Evolutionary conservation across 164 flowering plant species (phyloP).

Genomic region (Vitis vinifera): ASM3070453v1 NC_081816.1:9941001-9941500

Average conservation of each 20-base stretch:
- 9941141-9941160: conserved; percentile 49
- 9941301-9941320: too few relatives aligned
- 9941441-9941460: conserved; percentile 45
- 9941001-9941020: too few relatives aligned
- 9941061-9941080: conserved; percentile 45
- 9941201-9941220: conserved; percentile 69
- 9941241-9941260: not conserved
- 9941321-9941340: not conserved
- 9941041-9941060: not conserved
- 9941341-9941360: conserved; percentile 56
- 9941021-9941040: too few relatives aligned
- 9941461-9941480: conserved; percentile 45
- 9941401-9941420: conserved; percentile 29
- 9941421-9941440: conserved; percentile 48
- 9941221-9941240: conserved; percentile 21
- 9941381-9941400: conserved; percentile 46
- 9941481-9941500: conserved; percentile 53
- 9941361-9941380: conserved; percentile 38
- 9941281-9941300: too few relatives aligned
- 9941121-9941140: conserved; percentile 60
- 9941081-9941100: conserved; percentile 64
- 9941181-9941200: conserved; percentile 57
- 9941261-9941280: too few relatives aligned
- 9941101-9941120: conserved; percentile 52
- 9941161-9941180: conserved; percentile 49